Base-by-base conservation (phyloP, 306 rosid genomes). In the Lagenaria siceraria region DNA sequence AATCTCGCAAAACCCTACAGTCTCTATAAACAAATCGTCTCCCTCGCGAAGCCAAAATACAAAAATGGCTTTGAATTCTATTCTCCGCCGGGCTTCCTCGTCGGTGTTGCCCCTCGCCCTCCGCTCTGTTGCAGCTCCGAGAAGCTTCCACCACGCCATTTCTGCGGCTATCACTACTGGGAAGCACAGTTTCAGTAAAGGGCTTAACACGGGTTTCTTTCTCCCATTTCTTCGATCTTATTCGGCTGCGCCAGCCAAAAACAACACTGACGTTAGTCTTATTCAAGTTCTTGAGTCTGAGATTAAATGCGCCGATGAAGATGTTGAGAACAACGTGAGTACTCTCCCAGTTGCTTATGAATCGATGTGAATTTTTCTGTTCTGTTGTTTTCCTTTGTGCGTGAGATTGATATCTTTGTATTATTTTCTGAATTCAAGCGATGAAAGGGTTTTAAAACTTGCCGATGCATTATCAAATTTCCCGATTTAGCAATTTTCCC, bases 41-140 rank as follows among this genome's bases (percentile, higher is more conserved):
- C 2, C 76, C 15, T 58, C 52, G 27, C 54, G 31, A 53, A 70
- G 21, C 66, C 59, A 14, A n/a, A 21, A 27, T 8, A 18, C n/a
- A 78, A 85, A 92, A 84, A 92, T 89, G 95, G 88, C 92, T 33
- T 64, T 88, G 48, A 79, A 63, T 87, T 82, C 90, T 29, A n/a
- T 81, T 24, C 88, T 94, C 4, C 97, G 97, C 79, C 87, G 90
- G 25, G 89, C 86, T 10, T 74, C 93, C 71, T 64, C 84, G n/a
- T 77, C 89, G 52, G 80, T 74, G 4, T 27, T 91, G 7, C 85
- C 97, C 40, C 77, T 84, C 4, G 82, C 84, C 3, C 35, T 82
- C 77, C 89, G 95, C 22, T 35, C 83, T 12, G 19, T 22, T 2
- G 80, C 82, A 2, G 77, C 91, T 53, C 74, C 85, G 22, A 92